These are phyloP conservation scores for Quercus berberidifolia DNA, from an alignment of 306 rosid genomes.

Conservation along the genomic window DNA sequence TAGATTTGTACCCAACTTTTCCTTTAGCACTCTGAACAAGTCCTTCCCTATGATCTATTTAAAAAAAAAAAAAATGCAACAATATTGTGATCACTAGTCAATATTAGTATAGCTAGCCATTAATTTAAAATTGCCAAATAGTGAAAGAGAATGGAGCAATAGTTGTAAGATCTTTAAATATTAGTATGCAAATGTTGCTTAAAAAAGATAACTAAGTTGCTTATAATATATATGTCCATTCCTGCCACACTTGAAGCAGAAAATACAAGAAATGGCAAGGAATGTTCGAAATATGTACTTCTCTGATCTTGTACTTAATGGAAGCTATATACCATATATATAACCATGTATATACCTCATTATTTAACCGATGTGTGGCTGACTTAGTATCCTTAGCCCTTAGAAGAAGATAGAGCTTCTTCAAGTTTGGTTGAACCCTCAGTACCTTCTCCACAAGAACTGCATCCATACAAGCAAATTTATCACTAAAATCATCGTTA, in stretches of 20 bases:
- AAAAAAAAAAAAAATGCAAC: not conserved
- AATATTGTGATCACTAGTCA: not conserved
- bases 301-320: not conserved
- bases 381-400: slow-evolving; percentile 51
- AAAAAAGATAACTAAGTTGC: not conserved
- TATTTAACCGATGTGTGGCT: slow-evolving; percentile 49
- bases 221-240: not conserved
- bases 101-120: not conserved
- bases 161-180: not conserved
- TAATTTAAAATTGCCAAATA: not conserved
- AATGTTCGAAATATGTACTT: not conserved
- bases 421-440: slow-evolving; percentile 76
- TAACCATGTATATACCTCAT: slow-evolving; percentile 39
- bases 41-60: slow-evolving; percentile 61
- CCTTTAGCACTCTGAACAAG: slow-evolving; percentile 52
- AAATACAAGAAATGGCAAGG: not conserved
- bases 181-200: not conserved
- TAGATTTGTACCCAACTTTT: slow-evolving; percentile 47
- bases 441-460: slow-evolving; percentile 80
- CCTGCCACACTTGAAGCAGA: not conserved
- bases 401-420: slow-evolving; percentile 71
- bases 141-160: not conserved
- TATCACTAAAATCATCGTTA: not conserved
- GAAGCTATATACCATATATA: not conserved
- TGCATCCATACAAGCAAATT: slow-evolving; percentile 15